Evolutionary conservation across 2,329 filamentous ascomycete species (phyloP).

Genomic region (Aureobasidium zeae): DNA sequence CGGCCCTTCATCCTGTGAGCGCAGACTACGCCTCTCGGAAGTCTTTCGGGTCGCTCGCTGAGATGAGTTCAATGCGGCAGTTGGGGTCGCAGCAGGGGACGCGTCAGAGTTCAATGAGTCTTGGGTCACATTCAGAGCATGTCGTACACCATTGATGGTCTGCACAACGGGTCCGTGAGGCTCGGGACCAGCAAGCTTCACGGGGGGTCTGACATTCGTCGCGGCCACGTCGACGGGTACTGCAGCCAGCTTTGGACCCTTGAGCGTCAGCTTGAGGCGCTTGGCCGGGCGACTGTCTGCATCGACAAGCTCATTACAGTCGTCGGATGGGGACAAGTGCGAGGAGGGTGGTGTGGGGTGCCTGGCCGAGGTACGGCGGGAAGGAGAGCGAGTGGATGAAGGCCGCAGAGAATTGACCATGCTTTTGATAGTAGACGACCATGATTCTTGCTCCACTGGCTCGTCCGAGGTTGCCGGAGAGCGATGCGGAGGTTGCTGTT

Average conservation of each 20-base stretch:
- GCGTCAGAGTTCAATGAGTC: slow-evolving; percentile 27
- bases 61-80: not conserved
- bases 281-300: not conserved
- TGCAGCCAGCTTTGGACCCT: slow-evolving; percentile 9
- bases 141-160: slow-evolving; percentile 36
- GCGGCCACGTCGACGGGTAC: slow-evolving; percentile 1
- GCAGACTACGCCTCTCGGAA: slow-evolving; percentile 61
- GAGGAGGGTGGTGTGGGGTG: slow-evolving; percentile 13
- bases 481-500: slow-evolving; percentile 1
- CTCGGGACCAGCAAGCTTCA: slow-evolving; percentile 35
- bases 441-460: slow-evolving; percentile 13
- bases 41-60: slow-evolving; percentile 7
- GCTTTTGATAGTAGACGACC: slow-evolving; percentile 15
- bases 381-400: slow-evolving; percentile 11
- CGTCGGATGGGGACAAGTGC: not conserved
- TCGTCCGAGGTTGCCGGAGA: not conserved
- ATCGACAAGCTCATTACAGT: not conserved
- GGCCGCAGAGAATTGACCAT: slow-evolving; percentile 14
- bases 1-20: slow-evolving; percentile 73
- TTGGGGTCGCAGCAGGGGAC: slow-evolving; percentile 27
- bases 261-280: slow-evolving; percentile 14
- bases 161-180: slow-evolving; percentile 35
- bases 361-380: slow-evolving; percentile 9
- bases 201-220: slow-evolving; percentile 28
- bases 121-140: slow-evolving; percentile 26